Base-by-base conservation (phyloP, 176 grass and related monocot genomes). In the Carex scoparia region DNA sequence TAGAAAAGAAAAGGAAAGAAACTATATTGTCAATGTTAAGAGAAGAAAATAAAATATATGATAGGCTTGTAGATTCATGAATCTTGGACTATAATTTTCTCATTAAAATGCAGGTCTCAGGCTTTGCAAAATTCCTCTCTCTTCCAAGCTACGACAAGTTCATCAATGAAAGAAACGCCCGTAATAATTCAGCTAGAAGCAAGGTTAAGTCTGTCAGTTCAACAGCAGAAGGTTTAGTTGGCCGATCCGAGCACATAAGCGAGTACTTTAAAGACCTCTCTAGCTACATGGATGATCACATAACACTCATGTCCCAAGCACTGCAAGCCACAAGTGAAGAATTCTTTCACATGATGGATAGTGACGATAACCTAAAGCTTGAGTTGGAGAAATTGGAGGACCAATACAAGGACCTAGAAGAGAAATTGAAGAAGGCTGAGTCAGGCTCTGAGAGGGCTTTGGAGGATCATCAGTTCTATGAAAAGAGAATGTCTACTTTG, bases 341-440 rank as follows among this genome's bases (percentile, higher is more conserved):
- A 56, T 88, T 95, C 61, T 76, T 86, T 86, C 80, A 79, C 90
- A 89, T 89, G 84, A 89, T 95, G 81, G 85, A 94, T 86, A 69
- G 87, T 65, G 83, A 89, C 31, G 88, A 79, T 31, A 79, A 81
- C 61, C 86, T 95, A 87, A 98, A 90, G 80, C 86, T 84, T 68
- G 83, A 98, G 85, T 85, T 95, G 83, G 79, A 73, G 37, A 90
- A 89, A 79, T 89, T 89, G 84, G 91, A 90, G 53, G 61, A 62
- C 85, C 61, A 86, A 69, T 89, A 87, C 56, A 87, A 84, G 85
- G 87, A 72, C 87, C 89, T 81, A 86, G 95, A 91, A 92, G 73
- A 72, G 84, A 92, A 95, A 88, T 57, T 98, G 85, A 87, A 92
- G 83, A 84, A 95, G 86, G 87, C 89, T 30, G 83, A 95, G 35